Base-by-base conservation (phyloP, 2,329 filamentous ascomycete genomes). In the Chalaropsis ovoidea region DNA sequence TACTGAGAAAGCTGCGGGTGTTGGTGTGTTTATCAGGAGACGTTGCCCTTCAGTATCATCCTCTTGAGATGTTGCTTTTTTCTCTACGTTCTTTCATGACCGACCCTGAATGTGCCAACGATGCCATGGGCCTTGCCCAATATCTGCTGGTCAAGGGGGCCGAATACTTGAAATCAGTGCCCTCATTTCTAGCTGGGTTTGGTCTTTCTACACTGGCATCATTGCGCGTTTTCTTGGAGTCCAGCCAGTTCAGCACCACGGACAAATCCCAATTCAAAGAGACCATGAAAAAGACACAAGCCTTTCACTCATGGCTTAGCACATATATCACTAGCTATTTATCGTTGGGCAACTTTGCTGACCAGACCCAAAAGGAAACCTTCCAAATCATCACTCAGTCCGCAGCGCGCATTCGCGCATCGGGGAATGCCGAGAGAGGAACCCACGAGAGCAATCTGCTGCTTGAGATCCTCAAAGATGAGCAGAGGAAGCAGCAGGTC, bases 61-160 rank as follows among this genome's bases (percentile, higher is more conserved):
- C 90, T 11, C 74, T 96, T 15, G 90, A 99, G 74, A 94, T 96
- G 89, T 80, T 95, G 0, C 79, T 99, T 1, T 89, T 91, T 71
- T 87, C 88, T 1, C 79, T 96, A 22, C 82, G 88, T 10, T 85
- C 86, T 0, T 95, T 91, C 69, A 78, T 97, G 5, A 86, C 87
- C 0, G 87, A 97, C 70, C 81, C 86, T 0, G 88, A 95, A 72
- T 97, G 93, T 74, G 89, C 92, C 10, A 90, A 96, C 72, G 94
- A 99, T 76, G 86, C 89, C 1, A 80, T 97, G 56, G 93, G 92
- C 0, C 82, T 99, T 42, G 85, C 89, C 67, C 88, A 90, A 73
- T 96, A 95, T 74, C 80, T 99, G 1, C 79, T 97, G 15, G 78
- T 82, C 5, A 81, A 82, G 63, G 91, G 93, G 7, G 77, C 77